Base-by-base conservation (phyloP, 169 alveolate species). In the Babesia sp. region DNA sequence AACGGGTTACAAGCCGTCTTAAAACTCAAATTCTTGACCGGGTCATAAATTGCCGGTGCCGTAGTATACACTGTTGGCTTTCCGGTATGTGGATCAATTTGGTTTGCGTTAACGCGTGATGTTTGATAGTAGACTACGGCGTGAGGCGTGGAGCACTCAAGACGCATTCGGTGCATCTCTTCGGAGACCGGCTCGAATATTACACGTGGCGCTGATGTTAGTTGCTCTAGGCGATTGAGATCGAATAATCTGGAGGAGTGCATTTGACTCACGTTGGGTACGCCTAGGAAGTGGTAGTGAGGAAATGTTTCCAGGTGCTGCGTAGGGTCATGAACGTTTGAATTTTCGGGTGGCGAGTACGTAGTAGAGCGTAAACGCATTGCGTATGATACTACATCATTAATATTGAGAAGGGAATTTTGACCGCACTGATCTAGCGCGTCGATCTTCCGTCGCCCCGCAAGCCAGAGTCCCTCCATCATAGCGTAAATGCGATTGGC, bases 381-480 rank as follows among this genome's bases (percentile, higher is more conserved):
- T 12, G 92, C 79, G 57, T 89, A 89, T 31, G 74, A 54, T 26
- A 85, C 54, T 36, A 89, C 61, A 11, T 89, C 93, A 54, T 78
- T 71, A 41, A 89, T 57, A n/a, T 81, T 58, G 18, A 89, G 59
- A 2, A 88, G 73, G 31, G 80, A 34, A n/a, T 79, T 67, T 33
- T 41, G 63, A 39, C 57, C 78, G 50, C 66, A 79, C 64, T 71
- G 78, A 48, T 85, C 64, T 16, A 89, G 59, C 33, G 92, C 91
- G 29, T 57, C 88, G 36, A 89, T 54, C 31, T 84, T 74, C 75
- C 77, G 78, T 20, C 82, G 75, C 18, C 89, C 90, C 39, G 72
- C 69, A 61, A 89, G 54, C 93, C 93, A 89, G 39, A 84, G 69
- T 7, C 92, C 90, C 67, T 89, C 93, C 90, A 89, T 73, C 72